phyloP scores from a whole-genome alignment of 2,329 filamentous ascomycete species.

The Beauveria pseudobassiana region DNA sequence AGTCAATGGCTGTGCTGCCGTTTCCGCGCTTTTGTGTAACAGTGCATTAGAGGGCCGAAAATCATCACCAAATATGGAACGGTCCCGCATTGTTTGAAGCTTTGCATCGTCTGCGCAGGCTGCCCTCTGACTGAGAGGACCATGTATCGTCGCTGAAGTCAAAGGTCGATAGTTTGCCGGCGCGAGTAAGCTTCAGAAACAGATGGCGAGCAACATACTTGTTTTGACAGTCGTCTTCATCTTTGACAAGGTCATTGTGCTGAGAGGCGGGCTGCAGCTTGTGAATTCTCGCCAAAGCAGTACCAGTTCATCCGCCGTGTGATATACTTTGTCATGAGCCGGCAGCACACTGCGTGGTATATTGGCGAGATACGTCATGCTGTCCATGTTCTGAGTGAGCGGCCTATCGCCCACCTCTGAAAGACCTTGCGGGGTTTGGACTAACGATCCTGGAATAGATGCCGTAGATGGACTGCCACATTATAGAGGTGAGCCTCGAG shows the following conservation, averaged over 20 bases:
- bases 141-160: conserved; percentile 21
- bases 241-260: conserved; percentile 26
- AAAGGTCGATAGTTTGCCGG: conserved; percentile 16
- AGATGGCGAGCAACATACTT: conserved; percentile 29
- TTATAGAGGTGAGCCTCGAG: not conserved
- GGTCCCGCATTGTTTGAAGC: conserved; percentile 11
- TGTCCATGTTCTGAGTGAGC: conserved; percentile 35
- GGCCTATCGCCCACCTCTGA: conserved; percentile 25
- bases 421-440: not conserved
- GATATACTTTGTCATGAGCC: conserved; percentile 14
- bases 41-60: conserved; percentile 26
- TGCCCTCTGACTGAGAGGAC: conserved; percentile 19
- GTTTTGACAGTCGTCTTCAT: conserved; percentile 26
- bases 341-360: conserved; percentile 19
- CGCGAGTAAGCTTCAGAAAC: conserved; percentile 21
- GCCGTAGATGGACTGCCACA: not conserved
- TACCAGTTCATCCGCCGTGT: conserved; percentile 30
- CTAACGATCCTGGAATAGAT: not conserved
- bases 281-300: conserved; percentile 29
- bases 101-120: not conserved
- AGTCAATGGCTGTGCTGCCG: conserved; percentile 23
- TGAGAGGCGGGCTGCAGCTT: conserved; percentile 28
- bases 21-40: conserved; percentile 17
- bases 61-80: conserved; percentile 25
- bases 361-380: conserved; percentile 23